Percentiles rank a stretch among this genome's conserved stretches.
Conservation (phyloP, 495 filamentous ascomycete species). For the Neurospora sp. region DNA sequence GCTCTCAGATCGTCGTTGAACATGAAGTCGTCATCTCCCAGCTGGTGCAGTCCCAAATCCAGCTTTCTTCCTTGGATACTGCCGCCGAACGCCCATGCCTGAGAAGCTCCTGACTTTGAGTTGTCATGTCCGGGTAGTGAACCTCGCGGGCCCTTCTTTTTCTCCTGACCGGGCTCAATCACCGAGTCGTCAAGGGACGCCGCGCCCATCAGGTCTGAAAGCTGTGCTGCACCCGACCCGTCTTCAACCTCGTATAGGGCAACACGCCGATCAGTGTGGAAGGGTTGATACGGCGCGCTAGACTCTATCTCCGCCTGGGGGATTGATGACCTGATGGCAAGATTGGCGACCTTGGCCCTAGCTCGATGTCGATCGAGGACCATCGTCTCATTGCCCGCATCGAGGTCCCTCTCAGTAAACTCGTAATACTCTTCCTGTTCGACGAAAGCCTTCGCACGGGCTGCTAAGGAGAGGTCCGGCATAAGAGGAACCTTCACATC, state of each 20-base stretch:
- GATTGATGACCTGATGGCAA: slow-evolving; percentile 43
- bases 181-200: slow-evolving; percentile 19
- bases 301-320: slow-evolving; percentile 90
- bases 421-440: slow-evolving; percentile 40
- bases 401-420: slow-evolving; percentile 32
- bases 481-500: slow-evolving; percentile 56
- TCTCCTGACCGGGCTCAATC: slow-evolving; percentile 7
- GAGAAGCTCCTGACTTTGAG: slow-evolving; percentile 1
- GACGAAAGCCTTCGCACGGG: slow-evolving; percentile 32
- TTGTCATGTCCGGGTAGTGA: not conserved
- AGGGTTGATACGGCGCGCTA: slow-evolving; percentile 79
- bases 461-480: slow-evolving; percentile 37
- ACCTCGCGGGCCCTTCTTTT: slow-evolving; percentile 4
- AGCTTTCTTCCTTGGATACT: slow-evolving; percentile 50
- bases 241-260: slow-evolving; percentile 49
- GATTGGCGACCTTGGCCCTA: slow-evolving; percentile 18
- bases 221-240: slow-evolving; percentile 13
- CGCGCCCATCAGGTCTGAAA: slow-evolving; percentile 21
- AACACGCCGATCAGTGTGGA: slow-evolving; percentile 78
- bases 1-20: slow-evolving; percentile 43
- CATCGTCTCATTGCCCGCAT: slow-evolving; percentile 31
- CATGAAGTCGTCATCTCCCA: slow-evolving; percentile 42
- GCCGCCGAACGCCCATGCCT: slow-evolving; percentile 64
- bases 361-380: slow-evolving; percentile 24
- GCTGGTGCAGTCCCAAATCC: slow-evolving; percentile 41